These are phyloP conservation scores for Trichothecium roseum DNA, from an alignment of 2,329 filamentous ascomycete species.

Conservation along the genomic window DNA sequence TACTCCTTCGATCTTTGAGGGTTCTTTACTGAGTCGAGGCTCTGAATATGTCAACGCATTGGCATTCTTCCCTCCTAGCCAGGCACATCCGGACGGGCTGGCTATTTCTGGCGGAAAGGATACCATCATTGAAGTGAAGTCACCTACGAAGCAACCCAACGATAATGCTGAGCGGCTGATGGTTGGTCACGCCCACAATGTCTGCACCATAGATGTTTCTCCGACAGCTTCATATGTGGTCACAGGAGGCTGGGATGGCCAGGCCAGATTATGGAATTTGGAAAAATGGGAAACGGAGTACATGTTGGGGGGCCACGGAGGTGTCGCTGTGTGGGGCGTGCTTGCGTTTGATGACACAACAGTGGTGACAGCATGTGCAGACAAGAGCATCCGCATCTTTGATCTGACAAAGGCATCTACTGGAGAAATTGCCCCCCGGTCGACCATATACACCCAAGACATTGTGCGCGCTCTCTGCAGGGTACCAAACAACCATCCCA, in stretches of 20 bases:
- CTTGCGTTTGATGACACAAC: conserved; percentile 70
- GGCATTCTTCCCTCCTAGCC: conserved; percentile 61
- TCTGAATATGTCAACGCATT: conserved; percentile 82
- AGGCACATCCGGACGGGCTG: conserved; percentile 64
- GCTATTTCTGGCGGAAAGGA: conserved; percentile 85
- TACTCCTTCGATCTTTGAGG: conserved; percentile 62
- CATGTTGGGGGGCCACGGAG: conserved; percentile 64
- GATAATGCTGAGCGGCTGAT: conserved; percentile 80
- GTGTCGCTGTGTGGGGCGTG: conserved; percentile 78
- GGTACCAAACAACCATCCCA: conserved; percentile 64
- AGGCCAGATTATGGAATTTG: conserved; percentile 79
- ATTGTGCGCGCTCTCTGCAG: conserved; percentile 82
- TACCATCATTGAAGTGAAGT: conserved; percentile 82
- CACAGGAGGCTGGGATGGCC: conserved; percentile 89
- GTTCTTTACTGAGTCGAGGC: conserved; percentile 68
- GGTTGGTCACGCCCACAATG: conserved; percentile 76
- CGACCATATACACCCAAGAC: conserved; percentile 58
- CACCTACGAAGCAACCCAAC: conserved; percentile 52
- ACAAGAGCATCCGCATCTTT: conserved; percentile 81
- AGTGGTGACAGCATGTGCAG: conserved; percentile 85
- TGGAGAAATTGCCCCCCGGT: conserved; percentile 38
- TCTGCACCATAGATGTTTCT: conserved; percentile 76
- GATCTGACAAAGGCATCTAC: conserved; percentile 53
- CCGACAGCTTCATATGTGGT: conserved; percentile 64
- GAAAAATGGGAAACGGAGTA: conserved; percentile 72